Evolutionary conservation across 2,329 filamentous ascomycete species (phyloP), one percentile per base, ranked within the genome.

Genomic region (Fusarium agapanthi): DNA sequence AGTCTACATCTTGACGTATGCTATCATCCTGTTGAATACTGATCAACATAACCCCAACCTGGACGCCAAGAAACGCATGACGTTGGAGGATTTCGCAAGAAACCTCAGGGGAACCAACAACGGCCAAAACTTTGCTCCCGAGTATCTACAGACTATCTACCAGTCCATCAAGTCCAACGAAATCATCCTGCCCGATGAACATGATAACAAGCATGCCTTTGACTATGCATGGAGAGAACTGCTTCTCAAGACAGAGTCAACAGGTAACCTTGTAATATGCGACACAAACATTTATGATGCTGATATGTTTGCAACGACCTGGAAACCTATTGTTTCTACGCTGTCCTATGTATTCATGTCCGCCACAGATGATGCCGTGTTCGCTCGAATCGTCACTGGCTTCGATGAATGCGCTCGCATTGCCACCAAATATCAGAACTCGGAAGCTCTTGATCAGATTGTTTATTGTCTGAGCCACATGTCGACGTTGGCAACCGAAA

Each of bases 301-400:
- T 8, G 95, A 99, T 79, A 98, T 99, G 94, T 99, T 99, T 81
- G 91, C 93, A 64, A 93, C 95, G 28, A 98, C 95, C 1, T 99
- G 97, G 96, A 95, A 90, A 79, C 95, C 97, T 0, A 95, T 99
- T 55, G 88, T 99, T 41, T 95, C 96, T 7, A 98, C 97, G 0
- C 85, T 99, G 61, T 97, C 96, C 18, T 99, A 98, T 79, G 96
- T 99, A 7, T 99, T 99, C 84, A 97, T 98, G 92, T 98, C 95
- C 40, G 97, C 97, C 22, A 97, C 95, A 1, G 97, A 99, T 78
- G 96, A 99, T 80, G 88, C 95, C 1, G 96, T 99, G 7, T 99
- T 97, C 80, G 94, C 94, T 40, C 90, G 96, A 67, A 93, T 99
- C 24, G 94, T 98, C 34, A 93, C 93, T 53, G 96, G 96, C 4